Evolutionary conservation across 1,284 basidiomycete genomes (phyloP), one percentile per base, ranked within the genome.

Genomic region (Malassezia cuniculi): DNA sequence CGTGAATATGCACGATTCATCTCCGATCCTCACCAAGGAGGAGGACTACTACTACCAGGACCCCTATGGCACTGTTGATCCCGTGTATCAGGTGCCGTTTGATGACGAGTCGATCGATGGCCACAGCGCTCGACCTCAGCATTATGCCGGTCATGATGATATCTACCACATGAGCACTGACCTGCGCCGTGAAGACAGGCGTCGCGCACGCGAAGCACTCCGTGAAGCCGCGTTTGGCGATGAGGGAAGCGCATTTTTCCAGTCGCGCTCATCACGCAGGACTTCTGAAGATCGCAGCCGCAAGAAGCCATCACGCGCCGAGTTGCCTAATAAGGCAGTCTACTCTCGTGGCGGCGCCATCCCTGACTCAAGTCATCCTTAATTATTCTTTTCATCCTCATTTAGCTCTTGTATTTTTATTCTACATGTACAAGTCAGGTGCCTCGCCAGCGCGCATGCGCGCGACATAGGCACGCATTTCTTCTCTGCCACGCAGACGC

Each of bases 401-500:
- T n/a, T n/a, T n/a, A n/a, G n/a, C n/a, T n/a, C n/a, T n/a, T n/a
- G n/a, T n/a, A n/a, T n/a, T n/a, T n/a, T n/a, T n/a, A n/a, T n/a
- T n/a, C n/a, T n/a, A n/a, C n/a, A n/a, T n/a, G n/a, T n/a, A n/a
- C n/a, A n/a, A n/a, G n/a, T n/a, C n/a, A n/a, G n/a, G n/a, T n/a
- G n/a, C n/a, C n/a, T n/a, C n/a, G n/a, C n/a, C n/a, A n/a, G n/a
- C n/a, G 22, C 41, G 32, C 16, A 38, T 28, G n/a, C 27, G 36
- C 8, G 42, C 42, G 4, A 34, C 42, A 17, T 45, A 45, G 24
- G 29, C 31, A 3, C 36, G 32, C 36, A 56, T 43, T 34, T 58
- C 52, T 6, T 52, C 47, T 15, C 54, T 50, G 5, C 52, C 54
- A 9, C 56, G 48, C 6, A 59, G 48, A 39, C 35, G 50, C 15